Evolutionary conservation across 352 stramenopile species (phyloP).

Genomic region (Pythium rhizo-oryzae): DNA sequence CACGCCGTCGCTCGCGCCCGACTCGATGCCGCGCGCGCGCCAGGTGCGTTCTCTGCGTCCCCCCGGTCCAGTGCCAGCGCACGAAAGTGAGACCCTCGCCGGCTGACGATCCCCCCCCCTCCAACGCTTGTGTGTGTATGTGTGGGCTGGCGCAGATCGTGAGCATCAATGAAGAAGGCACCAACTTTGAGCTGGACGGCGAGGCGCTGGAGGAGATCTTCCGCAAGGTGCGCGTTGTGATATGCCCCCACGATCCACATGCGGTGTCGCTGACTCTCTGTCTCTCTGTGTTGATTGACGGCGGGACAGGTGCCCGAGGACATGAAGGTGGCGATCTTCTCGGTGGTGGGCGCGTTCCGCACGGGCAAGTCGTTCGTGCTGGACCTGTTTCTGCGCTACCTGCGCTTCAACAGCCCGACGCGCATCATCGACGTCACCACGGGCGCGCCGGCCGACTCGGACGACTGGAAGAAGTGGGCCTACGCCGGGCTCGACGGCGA

Average conservation of each 20-base stretch:
- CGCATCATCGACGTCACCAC: constrained; percentile 45
- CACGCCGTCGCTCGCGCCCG: constrained; percentile 29
- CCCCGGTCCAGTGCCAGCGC: no score
- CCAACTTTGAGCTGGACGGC: constrained; percentile 84
- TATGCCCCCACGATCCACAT: no score
- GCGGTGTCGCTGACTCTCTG: no score
- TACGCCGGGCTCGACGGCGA: constrained; percentile 58
- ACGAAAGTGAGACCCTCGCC: no score
- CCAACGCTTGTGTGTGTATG: not conserved
- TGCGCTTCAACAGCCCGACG: constrained; percentile 77
- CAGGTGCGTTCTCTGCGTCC: no score
- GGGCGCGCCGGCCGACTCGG: constrained; percentile 31
- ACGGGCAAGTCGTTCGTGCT: constrained; percentile 99
- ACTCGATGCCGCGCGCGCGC: constrained; percentile 45
- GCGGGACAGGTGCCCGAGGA: constrained; percentile 80
- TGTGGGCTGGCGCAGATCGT: constrained; percentile 54
- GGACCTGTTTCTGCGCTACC: constrained; percentile 97
- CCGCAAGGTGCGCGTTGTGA: constrained; percentile 28
- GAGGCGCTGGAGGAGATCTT: constrained; percentile 69
- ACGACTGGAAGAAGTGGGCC: constrained; percentile 74
- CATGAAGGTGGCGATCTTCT: constrained; percentile 98
- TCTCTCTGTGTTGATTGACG: no score
- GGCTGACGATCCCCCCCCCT: not conserved
- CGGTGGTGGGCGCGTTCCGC: constrained; percentile 98
- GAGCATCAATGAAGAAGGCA: constrained; percentile 88